Conservation (phyloP, 2,329 filamentous ascomycete species). For the Fusarium sp. region DNA sequence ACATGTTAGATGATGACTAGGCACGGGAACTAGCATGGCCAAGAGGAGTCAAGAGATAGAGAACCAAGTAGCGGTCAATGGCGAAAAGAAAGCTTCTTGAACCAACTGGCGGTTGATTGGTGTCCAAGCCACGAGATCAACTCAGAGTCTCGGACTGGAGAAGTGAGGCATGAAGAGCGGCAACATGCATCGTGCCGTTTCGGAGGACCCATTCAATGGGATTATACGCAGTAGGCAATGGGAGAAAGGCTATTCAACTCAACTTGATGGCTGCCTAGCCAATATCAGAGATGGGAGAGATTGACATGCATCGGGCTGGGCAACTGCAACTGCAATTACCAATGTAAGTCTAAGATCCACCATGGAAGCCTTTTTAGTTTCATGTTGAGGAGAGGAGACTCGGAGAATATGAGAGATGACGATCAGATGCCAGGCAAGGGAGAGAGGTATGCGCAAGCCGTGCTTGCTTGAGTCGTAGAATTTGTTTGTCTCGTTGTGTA, state of each 20-base stretch:
- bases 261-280: neutral
- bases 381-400: neutral
- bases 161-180: neutral
- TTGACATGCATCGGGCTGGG: neutral
- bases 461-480: neutral
- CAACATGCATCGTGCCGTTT: neutral
- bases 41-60: constrained; percentile 14
- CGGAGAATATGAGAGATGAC: neutral
- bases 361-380: constrained; percentile 1
- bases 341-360: constrained; percentile 11
- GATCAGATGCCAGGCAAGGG: neutral
- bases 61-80: constrained; percentile 34
- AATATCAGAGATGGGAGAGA: neutral
- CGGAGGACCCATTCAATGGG: neutral
- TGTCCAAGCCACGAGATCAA: constrained; percentile 5
- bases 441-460: neutral
- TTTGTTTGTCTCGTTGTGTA: constrained; percentile 19
- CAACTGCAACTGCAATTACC: neutral
- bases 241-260: constrained; percentile 3
- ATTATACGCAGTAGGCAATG: neutral
- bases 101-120: neutral
- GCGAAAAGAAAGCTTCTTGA: constrained; percentile 15
- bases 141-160: constrained; percentile 1
- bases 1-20: constrained; percentile 28
- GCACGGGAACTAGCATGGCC: constrained; percentile 16